phyloP scores from a whole-genome alignment of 2,329 filamentous ascomycete species.

The Calonectria henricotiae region DNA sequence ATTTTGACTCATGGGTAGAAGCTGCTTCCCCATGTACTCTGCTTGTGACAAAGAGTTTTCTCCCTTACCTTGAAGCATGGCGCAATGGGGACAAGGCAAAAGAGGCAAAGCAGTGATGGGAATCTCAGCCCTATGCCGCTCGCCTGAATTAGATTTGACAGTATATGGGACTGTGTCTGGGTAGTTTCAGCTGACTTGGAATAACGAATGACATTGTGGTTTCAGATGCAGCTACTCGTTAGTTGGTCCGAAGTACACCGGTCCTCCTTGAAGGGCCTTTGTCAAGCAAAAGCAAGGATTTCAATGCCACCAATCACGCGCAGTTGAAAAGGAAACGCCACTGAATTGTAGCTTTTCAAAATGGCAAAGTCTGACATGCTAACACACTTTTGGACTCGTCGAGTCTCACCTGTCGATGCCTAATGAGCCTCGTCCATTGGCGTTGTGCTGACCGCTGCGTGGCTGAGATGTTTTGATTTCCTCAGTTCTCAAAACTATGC shows the following conservation, averaged over 20 bases:
- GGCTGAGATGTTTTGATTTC: slow-evolving; percentile 13
- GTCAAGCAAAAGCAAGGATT: neutral
- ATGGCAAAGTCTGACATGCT: neutral
- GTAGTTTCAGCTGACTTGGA: neutral
- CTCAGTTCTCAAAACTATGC: neutral
- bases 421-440: neutral
- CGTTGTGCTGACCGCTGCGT: neutral
- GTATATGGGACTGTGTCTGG: neutral
- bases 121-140: neutral
- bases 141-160: neutral
- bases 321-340: neutral
- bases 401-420: neutral
- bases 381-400: neutral
- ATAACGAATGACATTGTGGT: neutral
- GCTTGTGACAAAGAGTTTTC: neutral
- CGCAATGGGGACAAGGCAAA: neutral
- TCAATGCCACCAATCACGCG: neutral
- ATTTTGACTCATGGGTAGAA: neutral
- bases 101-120: neutral
- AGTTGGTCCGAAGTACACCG: neutral
- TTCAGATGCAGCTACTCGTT: slow-evolving; percentile 7
- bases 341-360: neutral
- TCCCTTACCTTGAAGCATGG: neutral
- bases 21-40: neutral
- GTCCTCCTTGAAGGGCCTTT: neutral